Evolutionary conservation across 345 rosid genomes (phyloP).

Genomic region (Brassica carinata): DNA sequence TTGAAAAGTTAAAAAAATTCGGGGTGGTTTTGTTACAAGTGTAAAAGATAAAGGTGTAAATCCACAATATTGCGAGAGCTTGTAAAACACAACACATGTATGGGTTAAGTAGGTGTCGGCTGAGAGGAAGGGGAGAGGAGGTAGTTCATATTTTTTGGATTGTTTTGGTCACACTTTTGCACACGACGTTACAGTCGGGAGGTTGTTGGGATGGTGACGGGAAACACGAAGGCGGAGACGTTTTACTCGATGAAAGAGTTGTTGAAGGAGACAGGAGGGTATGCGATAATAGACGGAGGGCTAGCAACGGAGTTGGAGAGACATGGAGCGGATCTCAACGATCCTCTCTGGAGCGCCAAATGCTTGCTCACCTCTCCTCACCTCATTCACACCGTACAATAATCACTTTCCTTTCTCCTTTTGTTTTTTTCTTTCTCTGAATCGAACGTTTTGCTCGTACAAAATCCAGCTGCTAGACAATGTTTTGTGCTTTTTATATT

Average conservation of each 20-base stretch:
- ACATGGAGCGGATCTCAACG: slow-evolving; percentile 78
- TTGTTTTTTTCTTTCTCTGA: not conserved
- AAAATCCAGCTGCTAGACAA: not conserved
- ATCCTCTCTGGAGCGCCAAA: slow-evolving; percentile 88
- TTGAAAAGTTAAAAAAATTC: not conserved
- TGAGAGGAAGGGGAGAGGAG: not conserved
- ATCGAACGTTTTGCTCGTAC: slow-evolving; percentile 15
- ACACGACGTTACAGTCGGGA: no score
- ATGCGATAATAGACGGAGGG: slow-evolving; percentile 72
- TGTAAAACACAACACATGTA: not conserved
- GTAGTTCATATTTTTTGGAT: not conserved
- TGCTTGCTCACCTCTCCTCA: slow-evolving; percentile 52
- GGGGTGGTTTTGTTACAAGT: not conserved
- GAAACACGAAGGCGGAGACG: slow-evolving; percentile 24
- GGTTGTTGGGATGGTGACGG: slow-evolving; percentile 18
- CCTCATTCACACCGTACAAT: slow-evolving; percentile 50
- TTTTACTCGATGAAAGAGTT: slow-evolving; percentile 50
- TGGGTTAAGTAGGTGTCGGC: not conserved
- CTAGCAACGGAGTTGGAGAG: slow-evolving; percentile 85
- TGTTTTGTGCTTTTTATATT: not conserved
- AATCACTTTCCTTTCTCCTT: not conserved
- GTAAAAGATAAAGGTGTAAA: not conserved
- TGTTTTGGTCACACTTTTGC: no score
- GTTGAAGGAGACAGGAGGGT: slow-evolving; percentile 58
- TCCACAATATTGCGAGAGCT: not conserved